Evolutionary conservation across 495 filamentous ascomycete genomes (phyloP), one percentile per base, ranked within the genome.

Genomic region (Penicillium canariense): DNA sequence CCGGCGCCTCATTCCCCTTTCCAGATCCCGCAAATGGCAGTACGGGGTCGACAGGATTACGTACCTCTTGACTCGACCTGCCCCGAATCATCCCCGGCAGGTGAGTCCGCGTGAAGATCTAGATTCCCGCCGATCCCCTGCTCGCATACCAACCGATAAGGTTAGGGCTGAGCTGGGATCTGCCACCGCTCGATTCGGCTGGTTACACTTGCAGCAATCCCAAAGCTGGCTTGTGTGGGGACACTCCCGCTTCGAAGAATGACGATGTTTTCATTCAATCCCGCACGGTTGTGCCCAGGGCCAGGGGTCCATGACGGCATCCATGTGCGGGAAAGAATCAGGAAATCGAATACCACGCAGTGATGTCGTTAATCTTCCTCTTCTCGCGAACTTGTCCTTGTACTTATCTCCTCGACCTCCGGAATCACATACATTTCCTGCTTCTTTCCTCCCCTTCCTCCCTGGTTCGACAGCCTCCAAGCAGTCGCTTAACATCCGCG

Each of bases 271-370:
- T 64, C 56, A 54, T 60, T 56, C 14, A 49, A 17, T 35, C 46
- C 14, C 39, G n/a, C 11, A 30, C 30, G 38, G 45, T 17, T 32
- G 30, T 55, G 49, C 39, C 28, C 35, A 45, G 28, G 46, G 31
- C 26, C 55, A 58, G 60, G 54, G 57, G 54, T 67, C 55, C 38
- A 68, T 68, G 66, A 67, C 66, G 61, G 63, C 63, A 67, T 68
- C 39, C 48, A 60, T 31, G 34, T 32, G 32, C 26, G 26, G 39
- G 36, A 48, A 26, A 27, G 27, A 38, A 14, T 22, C 22, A 18
- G n/a, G 40, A 36, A 20, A 47, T 26, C 32, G n/a, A 55, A 58
- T 56, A 65, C 54, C 39, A 64, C 58, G 25, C 43, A 34, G 46
- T 56, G 39, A 42, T 28, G 35, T 48, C 26, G 34, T 25, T 31